Conservation (phyloP, 192 early-diverging fungal species). For the Entrophospora sp. region DNA sequence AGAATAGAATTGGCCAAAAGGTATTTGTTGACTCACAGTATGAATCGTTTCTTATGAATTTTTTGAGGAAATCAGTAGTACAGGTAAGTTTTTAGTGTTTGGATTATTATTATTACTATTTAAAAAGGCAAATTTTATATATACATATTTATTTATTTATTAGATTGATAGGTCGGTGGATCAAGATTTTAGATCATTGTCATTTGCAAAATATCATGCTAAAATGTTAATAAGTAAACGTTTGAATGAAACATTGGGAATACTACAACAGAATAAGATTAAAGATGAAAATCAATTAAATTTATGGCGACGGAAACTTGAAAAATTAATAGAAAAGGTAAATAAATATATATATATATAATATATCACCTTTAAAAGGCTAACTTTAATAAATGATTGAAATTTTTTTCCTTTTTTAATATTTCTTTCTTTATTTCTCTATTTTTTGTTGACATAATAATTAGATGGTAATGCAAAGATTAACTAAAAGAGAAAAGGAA, state of each 20-base stretch:
- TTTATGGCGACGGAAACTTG: not conserved
- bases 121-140: not conserved
- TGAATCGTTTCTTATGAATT: conserved; percentile 22
- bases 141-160: not conserved
- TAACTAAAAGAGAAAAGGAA: not conserved
- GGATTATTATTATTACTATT: not conserved
- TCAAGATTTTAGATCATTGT: conserved; percentile 15
- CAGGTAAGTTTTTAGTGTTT: not conserved
- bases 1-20: conserved; percentile 16
- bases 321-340: conserved; percentile 18
- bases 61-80: conserved; percentile 9
- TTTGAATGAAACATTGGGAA: conserved; percentile 8
- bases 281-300: not conserved
- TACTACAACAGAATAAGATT: not conserved
- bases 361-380: not conserved
- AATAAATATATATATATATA: not conserved
- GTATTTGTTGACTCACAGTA: conserved; percentile 19
- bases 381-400: not conserved
- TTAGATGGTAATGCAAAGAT: not conserved
- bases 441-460: not conserved
- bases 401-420: too few relatives aligned
- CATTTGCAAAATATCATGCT: conserved; percentile 15
- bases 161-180: conserved; percentile 20
- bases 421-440: not conserved
- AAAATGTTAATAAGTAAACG: conserved; percentile 14